These are phyloP conservation scores for Arabis alpina DNA, from an alignment of 345 rosid genomes.

Conservation along the genomic window DNA sequence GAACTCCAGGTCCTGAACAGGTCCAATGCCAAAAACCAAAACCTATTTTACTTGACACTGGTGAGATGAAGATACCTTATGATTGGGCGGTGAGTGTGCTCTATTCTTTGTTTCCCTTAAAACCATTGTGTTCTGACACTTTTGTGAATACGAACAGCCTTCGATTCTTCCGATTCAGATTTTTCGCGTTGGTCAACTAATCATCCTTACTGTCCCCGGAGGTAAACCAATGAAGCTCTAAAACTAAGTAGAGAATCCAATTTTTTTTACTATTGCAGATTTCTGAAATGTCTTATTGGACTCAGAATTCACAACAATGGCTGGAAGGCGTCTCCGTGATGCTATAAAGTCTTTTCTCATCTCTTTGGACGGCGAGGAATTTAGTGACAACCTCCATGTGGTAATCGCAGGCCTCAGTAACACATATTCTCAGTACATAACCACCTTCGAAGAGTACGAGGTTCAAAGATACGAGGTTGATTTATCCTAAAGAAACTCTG, in stretches of 20 bases:
- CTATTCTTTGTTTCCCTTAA: background rate
- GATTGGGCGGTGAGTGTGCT: slow-evolving; percentile 88
- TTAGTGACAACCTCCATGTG: slow-evolving; percentile 47
- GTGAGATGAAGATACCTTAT: slow-evolving; percentile 95
- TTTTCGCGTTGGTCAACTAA: slow-evolving; percentile 77
- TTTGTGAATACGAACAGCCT: slow-evolving; percentile 58
- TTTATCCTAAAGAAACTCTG: background rate
- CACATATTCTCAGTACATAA: slow-evolving; percentile 78
- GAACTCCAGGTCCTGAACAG: slow-evolving; percentile 69
- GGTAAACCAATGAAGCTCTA: slow-evolving; percentile 50
- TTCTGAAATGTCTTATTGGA: background rate
- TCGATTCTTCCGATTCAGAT: slow-evolving; percentile 94
- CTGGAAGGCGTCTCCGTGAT: slow-evolving; percentile 98
- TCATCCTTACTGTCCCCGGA: slow-evolving; percentile 94
- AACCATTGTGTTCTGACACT: background rate
- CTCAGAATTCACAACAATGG: slow-evolving; percentile 86
- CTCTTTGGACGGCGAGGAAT: slow-evolving; percentile 62
- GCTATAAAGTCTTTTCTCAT: slow-evolving; percentile 58
- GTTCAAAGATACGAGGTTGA: slow-evolving; percentile 92
- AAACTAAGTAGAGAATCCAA: background rate
- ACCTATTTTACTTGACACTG: slow-evolving; percentile 96
- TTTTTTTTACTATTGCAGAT: background rate
- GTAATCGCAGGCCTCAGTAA: slow-evolving; percentile 50
- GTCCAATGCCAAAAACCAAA: slow-evolving; percentile 86
- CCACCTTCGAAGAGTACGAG: slow-evolving; percentile 93